phyloP scores from a whole-genome alignment of 2,329 filamentous ascomycete genomes.

The Sclerotinia trifoliorum region DNA sequence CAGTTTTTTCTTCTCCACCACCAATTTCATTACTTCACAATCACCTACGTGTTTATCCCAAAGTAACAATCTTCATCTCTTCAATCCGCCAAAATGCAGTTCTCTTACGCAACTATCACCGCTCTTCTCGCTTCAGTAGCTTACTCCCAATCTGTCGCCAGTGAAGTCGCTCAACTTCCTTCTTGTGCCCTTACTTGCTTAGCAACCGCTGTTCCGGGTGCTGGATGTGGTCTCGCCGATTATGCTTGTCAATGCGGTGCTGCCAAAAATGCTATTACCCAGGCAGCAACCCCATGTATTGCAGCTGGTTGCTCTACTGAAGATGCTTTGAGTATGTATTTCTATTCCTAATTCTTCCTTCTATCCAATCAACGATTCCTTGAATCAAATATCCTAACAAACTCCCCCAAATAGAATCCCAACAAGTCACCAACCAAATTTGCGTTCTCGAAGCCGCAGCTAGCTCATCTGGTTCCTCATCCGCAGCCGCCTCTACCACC shows the following conservation, averaged over 20 bases:
- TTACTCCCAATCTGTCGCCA: conserved; percentile 30
- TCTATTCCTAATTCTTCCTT: background rate
- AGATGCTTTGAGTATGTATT: conserved; percentile 34
- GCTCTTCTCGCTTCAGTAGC: conserved; percentile 27
- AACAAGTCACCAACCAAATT: conserved; percentile 2
- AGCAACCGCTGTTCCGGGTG: conserved; percentile 23
- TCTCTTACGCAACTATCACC: conserved; percentile 24
- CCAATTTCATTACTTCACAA: background rate
- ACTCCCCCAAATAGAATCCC: background rate
- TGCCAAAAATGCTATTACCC: conserved; percentile 27
- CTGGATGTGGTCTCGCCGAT: conserved; percentile 30
- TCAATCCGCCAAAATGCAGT: conserved; percentile 28
- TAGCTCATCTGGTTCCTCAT: background rate
- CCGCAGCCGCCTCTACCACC: background rate
- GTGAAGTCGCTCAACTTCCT: conserved; percentile 28
- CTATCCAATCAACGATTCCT: too few relatives aligned
- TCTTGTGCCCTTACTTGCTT: conserved; percentile 33
- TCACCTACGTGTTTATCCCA: background rate
- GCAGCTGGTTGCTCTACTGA: conserved; percentile 25
- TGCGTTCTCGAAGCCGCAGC: conserved; percentile 2
- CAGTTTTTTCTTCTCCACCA: background rate
- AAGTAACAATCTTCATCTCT: background rate
- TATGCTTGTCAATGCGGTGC: conserved; percentile 33
- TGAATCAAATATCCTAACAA: background rate
- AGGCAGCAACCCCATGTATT: conserved; percentile 31